Evolutionary conservation across 78 protist species (phyloP).

Genomic region (Cavenderia fasciculata): DNA sequence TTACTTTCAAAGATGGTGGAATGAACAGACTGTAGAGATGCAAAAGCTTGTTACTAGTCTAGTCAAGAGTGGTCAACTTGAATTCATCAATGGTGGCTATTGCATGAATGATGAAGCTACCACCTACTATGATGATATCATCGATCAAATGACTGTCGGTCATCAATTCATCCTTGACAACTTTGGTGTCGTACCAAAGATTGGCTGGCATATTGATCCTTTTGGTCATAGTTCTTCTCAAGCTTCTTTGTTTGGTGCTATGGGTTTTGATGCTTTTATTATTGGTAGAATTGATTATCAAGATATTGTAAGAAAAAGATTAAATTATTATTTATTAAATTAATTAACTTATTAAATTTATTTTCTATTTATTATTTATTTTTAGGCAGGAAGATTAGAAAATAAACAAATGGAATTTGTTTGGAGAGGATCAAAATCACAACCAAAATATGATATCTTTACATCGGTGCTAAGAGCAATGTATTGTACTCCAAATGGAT

Average conservation of each 20-base stretch:
- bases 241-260: constrained; percentile 83
- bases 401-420: constrained; percentile 75
- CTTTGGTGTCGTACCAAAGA: constrained; percentile 52
- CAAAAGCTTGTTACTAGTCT: constrained; percentile 51
- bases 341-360: neutral
- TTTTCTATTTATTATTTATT: neutral
- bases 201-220: constrained; percentile 89
- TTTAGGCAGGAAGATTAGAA: constrained; percentile 8
- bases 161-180: constrained; percentile 66
- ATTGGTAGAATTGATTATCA: constrained; percentile 93
- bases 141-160: constrained; percentile 77
- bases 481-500: constrained; percentile 69
- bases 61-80: constrained; percentile 59
- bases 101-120: constrained; percentile 96
- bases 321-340: neutral
- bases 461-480: constrained; percentile 72
- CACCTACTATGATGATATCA: constrained; percentile 83
- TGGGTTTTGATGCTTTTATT: constrained; percentile 88
- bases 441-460: constrained; percentile 75
- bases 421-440: constrained; percentile 63
- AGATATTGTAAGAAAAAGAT: constrained; percentile 48
- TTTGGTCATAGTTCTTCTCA: constrained; percentile 91
- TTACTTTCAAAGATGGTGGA: constrained; percentile 92
- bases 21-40: constrained; percentile 61
- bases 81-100: constrained; percentile 83